Base-by-base conservation (phyloP, 805 yeast species). In the Myxozyma kluyveri region DNA sequence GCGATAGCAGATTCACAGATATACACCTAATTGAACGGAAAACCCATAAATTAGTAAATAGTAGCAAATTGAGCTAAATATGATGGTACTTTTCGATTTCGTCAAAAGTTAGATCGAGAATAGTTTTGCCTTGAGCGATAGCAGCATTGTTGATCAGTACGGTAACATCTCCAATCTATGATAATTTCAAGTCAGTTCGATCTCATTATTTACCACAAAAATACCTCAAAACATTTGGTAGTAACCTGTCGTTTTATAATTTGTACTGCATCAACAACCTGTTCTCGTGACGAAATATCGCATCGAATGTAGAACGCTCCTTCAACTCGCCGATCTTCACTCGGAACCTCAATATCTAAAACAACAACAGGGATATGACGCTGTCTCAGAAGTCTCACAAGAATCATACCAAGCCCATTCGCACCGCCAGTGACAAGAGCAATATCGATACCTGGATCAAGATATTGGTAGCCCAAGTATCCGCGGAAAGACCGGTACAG, bases 111-210 rank as follows among this genome's bases (percentile, higher is more conserved):
- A 83, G 66, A 6, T 84, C 82, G 3, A 80, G 59, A 3, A 88
- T 63, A 1, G 80, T 64, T 54, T 79, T 77, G 0, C 88, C 88
- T 18, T 47, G 18, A 70, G 71, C 27, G 82, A 88, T 76, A 0
- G 87, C 97, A 0, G 96, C 97, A 67, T 90, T 90, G 67, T 89
- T 89, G 49, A 91, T 77, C 10, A 90, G 69, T 2, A 88, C 74
- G 0, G 88, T 78, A 0, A 87, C 83, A 0, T 60, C 62, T 0
- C 95, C 95, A 39, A 79, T 61, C 24, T 56, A 18, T 2, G 38
- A 18, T 9, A 22, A 6, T 12, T 3, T 10, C n/a, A n/a, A 31
- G 63, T 63, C 24, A 88, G 77, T 22, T 18, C 9, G 23, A 18
- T n/a, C 9, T 41, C 51, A 3, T 63, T 62, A 4, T n/a, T n/a